Base-by-base conservation (phyloP, 1,139 yeast species). In the Entelexis paramagnoliae region DNA sequence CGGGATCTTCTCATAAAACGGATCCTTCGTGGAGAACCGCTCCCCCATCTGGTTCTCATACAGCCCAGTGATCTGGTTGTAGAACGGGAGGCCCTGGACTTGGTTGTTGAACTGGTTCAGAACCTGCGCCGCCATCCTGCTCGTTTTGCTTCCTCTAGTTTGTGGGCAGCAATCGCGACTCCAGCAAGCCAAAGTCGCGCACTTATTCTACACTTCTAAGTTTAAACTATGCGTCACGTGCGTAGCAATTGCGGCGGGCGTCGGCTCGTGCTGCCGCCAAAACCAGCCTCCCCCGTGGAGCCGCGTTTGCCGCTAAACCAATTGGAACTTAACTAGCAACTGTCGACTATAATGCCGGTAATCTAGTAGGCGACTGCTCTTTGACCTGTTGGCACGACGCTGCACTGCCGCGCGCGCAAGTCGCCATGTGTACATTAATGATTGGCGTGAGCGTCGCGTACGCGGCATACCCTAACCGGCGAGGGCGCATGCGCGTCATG, bases 41-140 rank as follows among this genome's bases (percentile, higher is more conserved):
- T 80, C 82, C 2, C 76, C 87, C 5, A 85, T 87, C 56, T 72
- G 75, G 35, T 79, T 52, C 45, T 81, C 80, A 74, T 78, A 79
- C 54, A 71, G 69, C 6, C 51, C 54, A 16, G 58, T 33, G 26
- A 47, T 53, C 7, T 36, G 9, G 32, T 54, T 55, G 46, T 49
- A 60, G 19, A 58, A 55, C 1, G 86, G 86, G 14, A 81, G 53
- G 24, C 70, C 69, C 59, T 79, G 78, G 40, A 80, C 60, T 33
- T 69, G 65, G 22, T 63, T 64, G 40, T 58, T 58, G 48, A 57
- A 46, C 29, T 43, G 42, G 46, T 42, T 49, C 14, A 58, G 35
- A 1, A 51, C 53, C 32, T 48, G 44, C 49, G 50, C 51, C 53
- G 51, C 51, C 53, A 52, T 52, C 9, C n/a, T 16, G 36, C 8